Evolutionary conservation across 768 basidiomycete species (phyloP), one percentile per base, ranked within the genome.

Genomic region (Xerocomellus amylosporus): DNA sequence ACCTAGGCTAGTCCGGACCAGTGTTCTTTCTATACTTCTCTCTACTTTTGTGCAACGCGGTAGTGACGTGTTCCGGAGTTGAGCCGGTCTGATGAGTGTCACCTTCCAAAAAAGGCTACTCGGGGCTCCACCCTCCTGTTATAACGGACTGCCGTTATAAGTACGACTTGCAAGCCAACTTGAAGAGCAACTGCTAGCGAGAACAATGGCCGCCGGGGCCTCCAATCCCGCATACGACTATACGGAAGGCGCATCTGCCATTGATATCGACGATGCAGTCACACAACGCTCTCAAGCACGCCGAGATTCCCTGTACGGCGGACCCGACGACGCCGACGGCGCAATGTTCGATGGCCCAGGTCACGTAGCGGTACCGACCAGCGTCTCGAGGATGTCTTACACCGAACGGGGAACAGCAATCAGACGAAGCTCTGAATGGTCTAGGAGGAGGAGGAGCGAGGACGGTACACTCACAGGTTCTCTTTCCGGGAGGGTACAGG

Each of bases 231-330:
- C 54, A 8, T 37, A 77, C 59, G 92, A 94, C 73, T 94, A 94
- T 68, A 93, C 92, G 2, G 92, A 94, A 62, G 91, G 90, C 38
- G 92, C 92, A 33, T 86, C 88, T 12, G 76, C 83, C 8, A 74
- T 83, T 30, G 92, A 92, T 56, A 91, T 95, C 41, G 71, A 81
- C 54, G 70, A 76, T 58, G 90, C 80, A 17, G 61, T 87, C n/a
- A 72, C 73, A 34, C 80, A 77, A 58, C 75, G 63, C 48, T 75
- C 77, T 40, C 78, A 73, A 31, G 71, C 81, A n/a, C 78, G 88
- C 39, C 79, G 84, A 19, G 82, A 88, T 63, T 91, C 91, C 5
- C 83, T 84, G 47, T 79, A 82, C 47, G 83, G 79, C 38, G 58
- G 39, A 19, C 48, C 56, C 10, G 82, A 79, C 56, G 80, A 82